Percentiles rank a stretch among this genome's conserved stretches.
Conservation (phyloP, 2,329 filamentous ascomycete species). For the Rhynchosporium graminicola region DNA sequence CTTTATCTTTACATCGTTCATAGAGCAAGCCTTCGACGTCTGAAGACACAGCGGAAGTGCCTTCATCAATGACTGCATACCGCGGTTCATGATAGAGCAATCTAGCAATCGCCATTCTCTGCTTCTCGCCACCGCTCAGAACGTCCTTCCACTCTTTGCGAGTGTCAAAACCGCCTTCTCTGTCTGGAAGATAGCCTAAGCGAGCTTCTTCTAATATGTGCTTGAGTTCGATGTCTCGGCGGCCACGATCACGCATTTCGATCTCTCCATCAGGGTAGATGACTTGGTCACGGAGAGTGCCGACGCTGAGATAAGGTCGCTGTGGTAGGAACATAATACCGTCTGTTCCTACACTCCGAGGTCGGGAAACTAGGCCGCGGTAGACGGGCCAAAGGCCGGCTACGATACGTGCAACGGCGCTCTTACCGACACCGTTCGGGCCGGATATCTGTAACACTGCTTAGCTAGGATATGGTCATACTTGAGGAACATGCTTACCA, state of each 20-base stretch:
- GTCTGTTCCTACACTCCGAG: conserved; percentile 76
- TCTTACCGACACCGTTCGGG: conserved; percentile 93
- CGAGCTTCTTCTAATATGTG: conserved; percentile 78
- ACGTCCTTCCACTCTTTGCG: conserved; percentile 99
- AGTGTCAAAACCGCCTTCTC: conserved; percentile 95
- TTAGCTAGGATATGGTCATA: background rate
- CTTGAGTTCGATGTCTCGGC: conserved; percentile 76
- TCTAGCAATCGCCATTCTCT: conserved; percentile 87
- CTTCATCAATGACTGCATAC: conserved; percentile 94
- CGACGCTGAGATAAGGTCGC: conserved; percentile 86
- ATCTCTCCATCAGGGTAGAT: conserved; percentile 95
- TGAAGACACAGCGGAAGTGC: conserved; percentile 88
- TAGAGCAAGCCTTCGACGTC: conserved; percentile 95
- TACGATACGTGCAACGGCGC: conserved; percentile 80
- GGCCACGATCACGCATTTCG: conserved; percentile 84
- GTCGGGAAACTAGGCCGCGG: conserved; percentile 85
- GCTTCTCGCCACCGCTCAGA: conserved; percentile 95
- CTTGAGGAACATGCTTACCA: conserved; percentile 49
- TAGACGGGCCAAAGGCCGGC: conserved; percentile 97
- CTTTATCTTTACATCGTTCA: conserved; percentile 87
- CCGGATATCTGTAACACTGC: conserved; percentile 69
- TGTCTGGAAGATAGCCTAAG: conserved; percentile 84
- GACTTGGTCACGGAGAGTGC: conserved; percentile 92
- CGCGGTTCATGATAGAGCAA: conserved; percentile 92
- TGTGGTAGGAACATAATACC: conserved; percentile 99